Evolutionary conservation across 148 eudicot genomes (phyloP).

Genomic region (Rhododendron ferrugineum): DNA sequence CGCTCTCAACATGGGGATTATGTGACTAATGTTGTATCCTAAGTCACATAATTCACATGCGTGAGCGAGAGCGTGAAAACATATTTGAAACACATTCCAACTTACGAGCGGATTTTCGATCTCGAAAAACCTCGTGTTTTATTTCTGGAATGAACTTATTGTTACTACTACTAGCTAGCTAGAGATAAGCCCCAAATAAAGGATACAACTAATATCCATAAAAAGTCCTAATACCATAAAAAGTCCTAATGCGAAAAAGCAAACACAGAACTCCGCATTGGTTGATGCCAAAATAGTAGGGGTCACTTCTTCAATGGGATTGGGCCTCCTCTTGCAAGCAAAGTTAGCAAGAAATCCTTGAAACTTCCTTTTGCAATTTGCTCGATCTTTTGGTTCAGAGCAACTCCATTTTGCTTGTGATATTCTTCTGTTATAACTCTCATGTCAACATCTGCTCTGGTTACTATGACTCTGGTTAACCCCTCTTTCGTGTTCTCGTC

Average conservation of each 20-base stretch:
- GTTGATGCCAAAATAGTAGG: background rate
- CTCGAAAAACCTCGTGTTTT: too few relatives aligned
- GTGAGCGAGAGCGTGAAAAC: too few relatives aligned
- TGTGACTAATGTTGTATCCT: too few relatives aligned
- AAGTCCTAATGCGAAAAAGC: background rate
- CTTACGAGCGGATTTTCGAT: too few relatives aligned
- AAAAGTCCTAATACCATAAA: background rate
- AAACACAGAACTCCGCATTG: background rate
- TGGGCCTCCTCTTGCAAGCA: conserved; percentile 35
- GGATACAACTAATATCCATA: background rate
- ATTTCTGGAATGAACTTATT: background rate
- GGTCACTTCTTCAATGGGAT: background rate
- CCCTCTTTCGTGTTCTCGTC: conserved; percentile 62
- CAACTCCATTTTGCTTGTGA: conserved; percentile 28
- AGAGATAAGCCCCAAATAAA: background rate
- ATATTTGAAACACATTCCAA: too few relatives aligned
- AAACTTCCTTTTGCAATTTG: conserved; percentile 58
- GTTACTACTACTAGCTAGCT: background rate
- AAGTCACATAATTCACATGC: too few relatives aligned
- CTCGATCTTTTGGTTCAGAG: conserved; percentile 39
- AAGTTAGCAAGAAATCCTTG: conserved; percentile 62
- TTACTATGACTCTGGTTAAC: conserved; percentile 52
- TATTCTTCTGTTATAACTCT: conserved; percentile 33
- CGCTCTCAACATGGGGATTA: too few relatives aligned
- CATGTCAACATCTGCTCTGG: conserved; percentile 48